These are phyloP conservation scores for Davidsoniella eucalypti DNA, from an alignment of 2,329 filamentous ascomycete species.

Conservation along the genomic window DNA sequence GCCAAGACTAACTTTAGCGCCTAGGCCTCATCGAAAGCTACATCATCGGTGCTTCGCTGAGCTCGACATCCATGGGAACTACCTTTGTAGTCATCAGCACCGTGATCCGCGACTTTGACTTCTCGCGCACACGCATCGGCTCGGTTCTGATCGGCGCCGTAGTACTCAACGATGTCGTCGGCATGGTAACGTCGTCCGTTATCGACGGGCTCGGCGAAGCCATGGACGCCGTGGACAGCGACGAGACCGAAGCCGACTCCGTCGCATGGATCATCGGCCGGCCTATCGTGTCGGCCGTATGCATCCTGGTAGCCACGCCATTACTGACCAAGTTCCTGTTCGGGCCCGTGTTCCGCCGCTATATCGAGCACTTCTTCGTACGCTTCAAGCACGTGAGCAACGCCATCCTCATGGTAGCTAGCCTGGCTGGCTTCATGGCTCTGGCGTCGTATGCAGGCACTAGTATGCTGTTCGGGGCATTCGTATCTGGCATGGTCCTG, in stretches of 20 bases:
- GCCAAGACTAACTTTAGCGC: not conserved
- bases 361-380: conserved; percentile 20
- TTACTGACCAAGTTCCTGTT: conserved; percentile 23
- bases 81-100: conserved; percentile 20
- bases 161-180: conserved; percentile 29
- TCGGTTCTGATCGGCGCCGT: conserved; percentile 29
- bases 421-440: conserved; percentile 17
- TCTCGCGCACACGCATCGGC: conserved; percentile 26
- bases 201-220: conserved; percentile 16
- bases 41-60: conserved; percentile 19
- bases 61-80: conserved; percentile 22
- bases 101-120: conserved; percentile 20
- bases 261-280: conserved; percentile 23
- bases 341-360: conserved; percentile 21
- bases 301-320: conserved; percentile 21
- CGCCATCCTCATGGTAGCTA: conserved; percentile 20
- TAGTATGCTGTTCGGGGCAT: conserved; percentile 23
- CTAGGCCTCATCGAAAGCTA: conserved; percentile 16
- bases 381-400: conserved; percentile 18
- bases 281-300: conserved; percentile 23
- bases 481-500: conserved; percentile 24
- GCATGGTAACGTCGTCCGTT: conserved; percentile 25
- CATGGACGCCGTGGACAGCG: conserved; percentile 14
- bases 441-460: conserved; percentile 23
- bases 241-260: conserved; percentile 1